Base-by-base conservation (phyloP, 2,329 filamentous ascomycete genomes). In the Fusarium siculi region DNA sequence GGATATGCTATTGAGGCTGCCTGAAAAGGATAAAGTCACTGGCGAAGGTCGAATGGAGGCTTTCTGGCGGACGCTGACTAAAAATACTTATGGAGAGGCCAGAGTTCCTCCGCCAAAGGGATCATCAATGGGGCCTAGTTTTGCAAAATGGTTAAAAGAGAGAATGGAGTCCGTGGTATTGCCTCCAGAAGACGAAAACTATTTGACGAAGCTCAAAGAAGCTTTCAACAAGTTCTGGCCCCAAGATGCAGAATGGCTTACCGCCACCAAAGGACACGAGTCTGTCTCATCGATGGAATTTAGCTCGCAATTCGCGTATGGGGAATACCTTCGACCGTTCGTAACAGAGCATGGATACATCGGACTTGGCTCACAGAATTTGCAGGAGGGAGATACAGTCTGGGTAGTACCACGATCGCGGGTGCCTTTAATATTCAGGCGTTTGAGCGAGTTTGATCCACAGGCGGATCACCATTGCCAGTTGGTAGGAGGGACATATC, bases 381-480 rank as follows among this genome's bases (percentile, higher is more conserved):
- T 56, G 18, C 28, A 16, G 18, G 28, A 56, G 21, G 53, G 30
- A 46, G 53, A 46, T 46, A 25, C n/a, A 25, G 28, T 46, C 28
- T 56, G 53, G 39, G n/a, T 46, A 12, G 37, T n/a, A 9, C 28
- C 53, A 23, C 18, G 53, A 56, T 56, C 53, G 21, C 28, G 53
- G 10, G 53, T 56, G 14, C 53, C 39, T 46, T 34, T 56, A 5
- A 56, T 46, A 32, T 46, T 46, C 7, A 34, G 28, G 9, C 18
- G 2, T 12, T 9, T 9, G 18, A 9, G 3, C 0, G 21, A 44
- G 3, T 21, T 4, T 11, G 21, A 18, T 28, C 14, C 7, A 4
- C 28, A 5, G 7, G 18, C 3, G 1, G 37, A 9, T 16, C 2
- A 34, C 1, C 53, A 56, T 53, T 39, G 50, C 19, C 19, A 53